phyloP scores from a whole-genome alignment of 257 asterid species.

The Cynanchum wilfordii region DNA sequence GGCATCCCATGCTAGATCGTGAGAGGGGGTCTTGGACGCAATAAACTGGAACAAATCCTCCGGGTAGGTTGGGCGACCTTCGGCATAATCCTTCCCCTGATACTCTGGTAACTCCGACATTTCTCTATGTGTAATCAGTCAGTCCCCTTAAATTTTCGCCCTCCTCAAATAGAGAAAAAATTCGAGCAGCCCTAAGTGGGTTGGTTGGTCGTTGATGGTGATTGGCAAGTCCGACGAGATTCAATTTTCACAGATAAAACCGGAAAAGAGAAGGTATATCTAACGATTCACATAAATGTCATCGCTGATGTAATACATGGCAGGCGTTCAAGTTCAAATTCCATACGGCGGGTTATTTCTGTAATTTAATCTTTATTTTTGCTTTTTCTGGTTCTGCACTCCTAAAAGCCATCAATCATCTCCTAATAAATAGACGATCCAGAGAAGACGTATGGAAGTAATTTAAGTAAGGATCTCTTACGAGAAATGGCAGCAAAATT shows the following conservation, averaged over 20 bases:
- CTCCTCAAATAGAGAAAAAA: neutral
- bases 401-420: too few species aligned
- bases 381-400: neutral
- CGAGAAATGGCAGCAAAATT: slow-evolving; percentile 37
- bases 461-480: too few species aligned
- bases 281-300: neutral
- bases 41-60: slow-evolving; percentile 50
- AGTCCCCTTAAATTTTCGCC: too few species aligned
- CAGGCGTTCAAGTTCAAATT: neutral
- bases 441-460: neutral
- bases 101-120: slow-evolving; percentile 50
- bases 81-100: slow-evolving; percentile 44
- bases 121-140: neutral
- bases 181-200: neutral
- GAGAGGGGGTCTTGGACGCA: slow-evolving; percentile 50
- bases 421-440: neutral
- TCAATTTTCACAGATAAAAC: too few species aligned
- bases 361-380: neutral
- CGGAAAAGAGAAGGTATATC: neutral
- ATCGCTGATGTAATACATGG: neutral
- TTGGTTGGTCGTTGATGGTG: neutral
- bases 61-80: slow-evolving; percentile 56
- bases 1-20: slow-evolving; percentile 64
- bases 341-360: neutral
- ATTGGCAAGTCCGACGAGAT: neutral